Evolutionary conservation across 1,284 basidiomycete species (phyloP), one percentile per base, ranked within the genome.

Genomic region (Neonothopanus nambi): DNA sequence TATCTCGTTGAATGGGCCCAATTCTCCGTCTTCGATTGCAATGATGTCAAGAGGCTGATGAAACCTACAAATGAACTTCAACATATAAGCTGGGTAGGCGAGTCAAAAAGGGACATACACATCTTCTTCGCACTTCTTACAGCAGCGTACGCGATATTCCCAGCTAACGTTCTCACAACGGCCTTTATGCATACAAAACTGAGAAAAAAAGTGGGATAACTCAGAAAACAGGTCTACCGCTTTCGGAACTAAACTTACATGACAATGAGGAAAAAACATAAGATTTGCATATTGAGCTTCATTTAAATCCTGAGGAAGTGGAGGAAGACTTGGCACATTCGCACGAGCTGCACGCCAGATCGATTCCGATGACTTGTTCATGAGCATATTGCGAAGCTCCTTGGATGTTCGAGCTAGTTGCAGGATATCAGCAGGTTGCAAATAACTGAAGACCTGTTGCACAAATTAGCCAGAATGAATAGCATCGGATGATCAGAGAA

Each of bases 261-360:
- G 57, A 40, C 70, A 72, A 26, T 58, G 39, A 20, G 57, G 60
- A 13, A 59, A 62, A 41, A 67, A 70, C 11, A 62, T 51, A 7
- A 70, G 58, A 40, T 67, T 60, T 3, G 65, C 64, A 54, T 66
- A 72, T 45, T 61, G 58, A 1, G 68, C 67, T 51, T 70, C 69
- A 17, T 51, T 62, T 48, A 72, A 48, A 46, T 67, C 65, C 1
- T 54, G 47, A 2, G 69, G 69, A 46, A 64, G 67, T 9, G 62
- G 61, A 17, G 69, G 70, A 8, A 71, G 47, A 8, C 57, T 60
- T 8, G 58, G 24, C 17, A 61, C 47, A 48, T 63, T 63, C 12
- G 44, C 33, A 21, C 59, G 56, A 20, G 62, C 53, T 20, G 52
- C 45, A 51, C 62, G 64, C 68, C 67, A 70, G 30, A 67, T 51